Evolutionary conservation across 1,284 basidiomycete species (phyloP).

Genomic region (Violaceomyces palustris): DNA sequence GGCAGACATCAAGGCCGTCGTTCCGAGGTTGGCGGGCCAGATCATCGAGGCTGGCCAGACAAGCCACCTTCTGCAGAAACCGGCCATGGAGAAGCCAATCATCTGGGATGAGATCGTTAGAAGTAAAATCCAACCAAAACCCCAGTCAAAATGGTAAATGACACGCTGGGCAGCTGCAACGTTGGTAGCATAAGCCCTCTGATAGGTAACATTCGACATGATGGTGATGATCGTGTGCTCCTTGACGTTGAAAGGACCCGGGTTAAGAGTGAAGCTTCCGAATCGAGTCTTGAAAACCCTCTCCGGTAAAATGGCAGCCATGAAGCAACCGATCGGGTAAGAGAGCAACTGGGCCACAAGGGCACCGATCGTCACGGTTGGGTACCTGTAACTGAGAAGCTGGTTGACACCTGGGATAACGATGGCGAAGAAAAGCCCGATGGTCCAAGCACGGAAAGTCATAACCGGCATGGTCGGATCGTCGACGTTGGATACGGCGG

Average conservation of each 20-base stretch:
- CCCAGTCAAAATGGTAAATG: constrained; percentile 25
- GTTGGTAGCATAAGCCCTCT: constrained; percentile 52
- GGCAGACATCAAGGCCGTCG: constrained; percentile 38
- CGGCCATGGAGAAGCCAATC: constrained; percentile 43
- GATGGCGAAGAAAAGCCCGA: constrained; percentile 32
- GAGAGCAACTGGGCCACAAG: constrained; percentile 34
- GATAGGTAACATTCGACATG: constrained; percentile 54
- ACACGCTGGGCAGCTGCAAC: constrained; percentile 38
- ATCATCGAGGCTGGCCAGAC: constrained; percentile 49
- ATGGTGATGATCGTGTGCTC: constrained; percentile 51
- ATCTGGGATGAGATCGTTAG: constrained; percentile 56
- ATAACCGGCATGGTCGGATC: constrained; percentile 40
- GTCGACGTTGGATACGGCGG: constrained; percentile 45
- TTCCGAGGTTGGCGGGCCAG: constrained; percentile 42
- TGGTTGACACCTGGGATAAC: constrained; percentile 39
- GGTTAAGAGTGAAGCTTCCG: constrained; percentile 38
- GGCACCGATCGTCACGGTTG: constrained; percentile 33
- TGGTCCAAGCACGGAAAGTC: constrained; percentile 38
- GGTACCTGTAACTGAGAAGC: constrained; percentile 39
- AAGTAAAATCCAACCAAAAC: constrained; percentile 55
- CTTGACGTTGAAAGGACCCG: constrained; percentile 47
- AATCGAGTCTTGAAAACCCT: constrained; percentile 17
- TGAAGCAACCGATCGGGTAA: constrained; percentile 31
- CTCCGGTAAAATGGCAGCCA: constrained; percentile 31
- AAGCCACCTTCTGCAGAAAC: constrained; percentile 40